These are phyloP conservation scores for Botrytis sinoallii DNA, from an alignment of 2,329 filamentous ascomycete genomes.

Conservation along the genomic window DNA sequence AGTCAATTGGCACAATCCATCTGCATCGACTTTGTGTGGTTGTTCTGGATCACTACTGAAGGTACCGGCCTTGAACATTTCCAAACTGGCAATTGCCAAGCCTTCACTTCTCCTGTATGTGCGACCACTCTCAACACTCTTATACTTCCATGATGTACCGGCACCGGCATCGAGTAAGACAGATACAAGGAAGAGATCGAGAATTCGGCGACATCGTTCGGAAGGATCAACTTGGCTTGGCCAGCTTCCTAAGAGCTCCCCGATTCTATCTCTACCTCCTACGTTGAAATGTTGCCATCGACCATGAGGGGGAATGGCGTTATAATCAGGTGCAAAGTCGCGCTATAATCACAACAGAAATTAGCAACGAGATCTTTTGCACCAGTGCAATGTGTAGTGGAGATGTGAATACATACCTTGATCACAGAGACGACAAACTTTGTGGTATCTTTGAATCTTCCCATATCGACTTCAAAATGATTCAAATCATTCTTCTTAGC, in stretches of 20 bases:
- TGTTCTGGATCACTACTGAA: conserved; percentile 82
- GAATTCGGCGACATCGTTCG: conserved; percentile 70
- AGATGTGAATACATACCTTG: conserved; percentile 50
- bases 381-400: conserved; percentile 11
- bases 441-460: conserved; percentile 64
- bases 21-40: conserved; percentile 85
- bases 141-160: conserved; percentile 88
- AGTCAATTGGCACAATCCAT: conserved; percentile 71
- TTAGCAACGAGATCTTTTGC: not conserved
- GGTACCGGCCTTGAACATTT: conserved; percentile 91
- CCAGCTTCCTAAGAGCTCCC: conserved; percentile 68
- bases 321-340: conserved; percentile 67
- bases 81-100: conserved; percentile 69
- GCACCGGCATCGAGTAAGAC: conserved; percentile 85
- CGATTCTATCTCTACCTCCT: conserved; percentile 71
- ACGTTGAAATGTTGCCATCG: conserved; percentile 81
- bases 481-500: conserved; percentile 65
- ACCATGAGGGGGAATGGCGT: conserved; percentile 79
- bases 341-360: conserved; percentile 45
- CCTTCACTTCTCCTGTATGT: conserved; percentile 84
- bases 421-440: conserved; percentile 71
- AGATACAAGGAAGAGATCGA: conserved; percentile 77
- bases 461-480: conserved; percentile 69
- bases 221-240: conserved; percentile 62
- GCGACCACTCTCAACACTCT: conserved; percentile 82